Evolutionary conservation across 2,329 filamentous ascomycete genomes (phyloP), one percentile per base, ranked within the genome.

Genomic region (Apiospora kogelbergensis): DNA sequence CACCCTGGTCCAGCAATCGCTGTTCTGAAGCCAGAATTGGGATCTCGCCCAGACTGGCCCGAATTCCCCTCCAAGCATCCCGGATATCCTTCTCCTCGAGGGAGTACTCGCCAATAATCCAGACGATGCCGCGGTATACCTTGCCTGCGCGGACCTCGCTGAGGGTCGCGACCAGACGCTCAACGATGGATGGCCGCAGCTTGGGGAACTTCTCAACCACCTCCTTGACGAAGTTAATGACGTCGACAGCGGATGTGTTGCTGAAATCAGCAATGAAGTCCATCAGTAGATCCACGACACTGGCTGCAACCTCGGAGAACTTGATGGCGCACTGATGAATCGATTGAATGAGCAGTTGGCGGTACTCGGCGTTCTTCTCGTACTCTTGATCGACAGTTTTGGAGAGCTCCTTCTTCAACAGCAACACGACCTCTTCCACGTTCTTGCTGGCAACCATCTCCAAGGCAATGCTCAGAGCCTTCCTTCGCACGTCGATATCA

Each of bases 381-480:
- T 98, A 98, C 80, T 98, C 95, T 81, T 98, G 95, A 77, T 99
- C 95, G 57, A 98, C 94, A 0, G 96, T 99, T 87, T 98, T 99
- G 72, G 94, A 91, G 37, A 99, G 88, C 79, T 99, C 96, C 81
- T 99, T 99, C 85, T 99, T 99, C 70, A 99, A 86, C 0, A 99
- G 86, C 76, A 98, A 88, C 26, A 99, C 93, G 17, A 99, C 96
- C 77, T 99, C 96, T 79, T 98, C 96, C 7, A 99, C 95, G 73
- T 99, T 99, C 84, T 97, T 97, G 88, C 95, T 98, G 0, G 95
- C 96, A 6, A 99, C 94, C 96, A 99, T 98, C 73, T 98, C 95
- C 80, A 99, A 85, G 15, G 95, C 95, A 76, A 99, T 93, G 68
- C 89, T 87, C 37, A 99, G 88, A 20, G 95, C 94, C 82, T 98